phyloP scores from a whole-genome alignment of 768 basidiomycete genomes.

The Boletus coccyginus region DNA sequence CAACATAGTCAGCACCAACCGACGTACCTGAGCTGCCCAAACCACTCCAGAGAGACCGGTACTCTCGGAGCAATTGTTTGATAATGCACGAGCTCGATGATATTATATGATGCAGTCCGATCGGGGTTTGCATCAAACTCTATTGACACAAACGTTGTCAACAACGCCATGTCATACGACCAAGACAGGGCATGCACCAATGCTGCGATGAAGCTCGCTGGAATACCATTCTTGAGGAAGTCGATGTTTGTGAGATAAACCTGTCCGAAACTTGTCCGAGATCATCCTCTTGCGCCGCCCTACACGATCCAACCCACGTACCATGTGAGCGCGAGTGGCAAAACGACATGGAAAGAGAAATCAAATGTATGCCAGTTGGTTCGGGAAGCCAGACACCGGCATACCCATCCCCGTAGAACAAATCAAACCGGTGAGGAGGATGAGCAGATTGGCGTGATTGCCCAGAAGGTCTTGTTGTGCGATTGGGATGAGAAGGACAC shows the following conservation, averaged over 20 bases:
- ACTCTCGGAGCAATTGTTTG: too few species aligned
- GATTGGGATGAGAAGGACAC: slow-evolving; percentile 94
- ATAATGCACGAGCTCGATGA: too few species aligned
- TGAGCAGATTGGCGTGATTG: slow-evolving; percentile 74
- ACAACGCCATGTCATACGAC: background rate
- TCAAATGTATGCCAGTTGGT: slow-evolving; percentile 82
- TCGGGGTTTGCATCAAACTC: background rate
- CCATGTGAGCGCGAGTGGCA: background rate
- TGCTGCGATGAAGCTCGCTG: slow-evolving; percentile 88
- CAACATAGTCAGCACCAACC: too few species aligned
- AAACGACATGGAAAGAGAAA: background rate
- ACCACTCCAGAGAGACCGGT: too few species aligned
- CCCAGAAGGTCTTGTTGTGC: slow-evolving; percentile 76
- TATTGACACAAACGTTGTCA: background rate
- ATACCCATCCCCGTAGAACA: slow-evolving; percentile 98
- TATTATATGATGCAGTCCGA: background rate
- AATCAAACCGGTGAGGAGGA: slow-evolving; percentile 90
- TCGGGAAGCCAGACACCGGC: slow-evolving; percentile 98
- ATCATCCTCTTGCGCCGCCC: slow-evolving; percentile 92
- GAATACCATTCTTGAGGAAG: slow-evolving; percentile 92
- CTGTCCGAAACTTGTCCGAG: too few species aligned
- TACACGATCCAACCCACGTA: slow-evolving; percentile 25
- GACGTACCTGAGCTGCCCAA: too few species aligned
- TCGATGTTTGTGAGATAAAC: slow-evolving; percentile 82
- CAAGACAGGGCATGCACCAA: slow-evolving; percentile 42